Evolutionary conservation across 1,139 yeast species (phyloP).

Genomic region (Sugiyamaella grinbergsii): DNA sequence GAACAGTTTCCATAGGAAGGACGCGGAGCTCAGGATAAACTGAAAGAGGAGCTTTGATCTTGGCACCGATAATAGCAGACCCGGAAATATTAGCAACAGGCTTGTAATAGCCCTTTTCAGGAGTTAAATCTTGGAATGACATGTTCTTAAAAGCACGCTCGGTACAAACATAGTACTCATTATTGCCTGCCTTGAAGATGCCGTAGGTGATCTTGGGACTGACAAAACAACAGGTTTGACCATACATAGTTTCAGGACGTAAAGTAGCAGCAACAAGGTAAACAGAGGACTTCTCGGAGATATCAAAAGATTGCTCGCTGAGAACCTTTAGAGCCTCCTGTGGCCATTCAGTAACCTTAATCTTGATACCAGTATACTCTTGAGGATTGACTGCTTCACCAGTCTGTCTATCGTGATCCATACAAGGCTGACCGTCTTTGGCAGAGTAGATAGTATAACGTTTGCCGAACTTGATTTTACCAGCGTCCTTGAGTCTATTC

Average conservation of each 20-base stretch:
- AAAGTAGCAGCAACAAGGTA: conserved; percentile 94
- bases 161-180: conserved; percentile 78
- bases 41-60: conserved; percentile 83
- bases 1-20: conserved; percentile 96
- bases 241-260: conserved; percentile 99
- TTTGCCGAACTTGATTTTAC: conserved; percentile 96
- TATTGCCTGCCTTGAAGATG: conserved; percentile 82
- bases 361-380: conserved; percentile 93
- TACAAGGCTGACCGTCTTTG: conserved; percentile 98
- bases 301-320: conserved; percentile 47
- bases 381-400: conserved; percentile 98
- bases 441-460: conserved; percentile 97
- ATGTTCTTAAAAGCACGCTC: conserved; percentile 98
- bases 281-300: conserved; percentile 58
- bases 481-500: conserved; percentile 79
- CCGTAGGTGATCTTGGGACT: conserved; percentile 95
- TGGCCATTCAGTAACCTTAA: conserved; percentile 63
- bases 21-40: conserved; percentile 71
- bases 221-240: conserved; percentile 97
- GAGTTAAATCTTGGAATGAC: conserved; percentile 93
- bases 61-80: conserved; percentile 76
- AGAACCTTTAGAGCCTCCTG: conserved; percentile 55
- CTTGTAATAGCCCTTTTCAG: conserved; percentile 75
- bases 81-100: conserved; percentile 68
- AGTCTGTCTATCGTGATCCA: conserved; percentile 96